These are phyloP conservation scores for Setomelanomma holmii DNA, from an alignment of 2,329 filamentous ascomycete genomes.

Conservation along the genomic window DNA sequence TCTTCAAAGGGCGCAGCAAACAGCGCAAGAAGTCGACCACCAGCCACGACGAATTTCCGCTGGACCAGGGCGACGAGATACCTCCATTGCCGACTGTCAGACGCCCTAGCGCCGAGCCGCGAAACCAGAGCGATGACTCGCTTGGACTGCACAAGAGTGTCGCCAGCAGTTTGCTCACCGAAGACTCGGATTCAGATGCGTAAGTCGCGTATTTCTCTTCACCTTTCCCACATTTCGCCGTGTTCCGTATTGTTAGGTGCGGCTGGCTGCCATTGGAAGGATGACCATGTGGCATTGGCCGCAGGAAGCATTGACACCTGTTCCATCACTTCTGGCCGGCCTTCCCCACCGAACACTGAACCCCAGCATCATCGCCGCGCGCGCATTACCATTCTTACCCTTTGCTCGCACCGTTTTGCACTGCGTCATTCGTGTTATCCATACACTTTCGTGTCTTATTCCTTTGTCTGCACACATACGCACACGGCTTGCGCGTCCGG, in stretches of 20 bases:
- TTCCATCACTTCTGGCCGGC: slow-evolving; percentile 19
- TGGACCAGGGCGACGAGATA: slow-evolving; percentile 25
- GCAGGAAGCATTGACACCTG: slow-evolving; percentile 27
- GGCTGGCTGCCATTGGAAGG: slow-evolving; percentile 1
- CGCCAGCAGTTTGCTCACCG: slow-evolving; percentile 58
- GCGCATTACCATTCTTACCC: slow-evolving; percentile 11
- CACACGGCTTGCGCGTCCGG: slow-evolving; percentile 24
- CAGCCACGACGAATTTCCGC: slow-evolving; percentile 40
- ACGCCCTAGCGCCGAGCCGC: slow-evolving; percentile 19
- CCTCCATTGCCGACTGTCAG: slow-evolving; percentile 32
- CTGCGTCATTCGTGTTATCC: slow-evolving; percentile 8
- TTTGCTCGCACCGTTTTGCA: slow-evolving; percentile 18
- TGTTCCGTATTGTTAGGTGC: slow-evolving; percentile 11
- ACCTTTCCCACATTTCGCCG: too few species aligned
- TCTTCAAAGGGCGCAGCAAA: slow-evolving; percentile 58
- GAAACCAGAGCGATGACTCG: slow-evolving; percentile 50
- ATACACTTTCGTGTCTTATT: slow-evolving; percentile 10
- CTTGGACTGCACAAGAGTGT: slow-evolving; percentile 53
- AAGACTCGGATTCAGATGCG: slow-evolving; percentile 59
- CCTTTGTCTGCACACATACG: slow-evolving; percentile 21
- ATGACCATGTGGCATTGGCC: slow-evolving; percentile 6
- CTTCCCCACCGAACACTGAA: slow-evolving; percentile 28
- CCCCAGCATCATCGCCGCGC: slow-evolving; percentile 17
- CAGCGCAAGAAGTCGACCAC: slow-evolving; percentile 30
- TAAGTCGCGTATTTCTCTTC: slow-evolving; percentile 48